A percentile compares a stretch with the other conserved stretches of the same genome.
Conservation (phyloP, 192 early-diverging fungal species). For the Neocallimastix lanati region DNA sequence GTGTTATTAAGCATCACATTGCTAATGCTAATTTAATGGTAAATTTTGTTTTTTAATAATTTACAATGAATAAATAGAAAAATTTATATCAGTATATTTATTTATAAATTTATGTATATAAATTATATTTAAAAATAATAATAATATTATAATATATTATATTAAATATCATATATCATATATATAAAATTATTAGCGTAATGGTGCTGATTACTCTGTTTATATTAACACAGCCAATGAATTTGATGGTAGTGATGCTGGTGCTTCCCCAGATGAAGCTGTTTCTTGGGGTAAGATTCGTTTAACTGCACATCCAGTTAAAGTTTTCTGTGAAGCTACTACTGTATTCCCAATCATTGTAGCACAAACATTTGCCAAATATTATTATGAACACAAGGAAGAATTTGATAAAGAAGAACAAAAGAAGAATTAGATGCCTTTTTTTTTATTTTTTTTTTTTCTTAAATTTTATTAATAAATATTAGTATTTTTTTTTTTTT, state of each 20-base stretch:
- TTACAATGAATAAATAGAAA: too few relatives aligned
- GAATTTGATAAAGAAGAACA: background rate
- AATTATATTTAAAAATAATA: too few relatives aligned
- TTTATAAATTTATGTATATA: too few relatives aligned
- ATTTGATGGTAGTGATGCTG: slow-evolving; percentile 95
- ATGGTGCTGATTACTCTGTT: slow-evolving; percentile 90
- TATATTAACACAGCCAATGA: slow-evolving; percentile 96
- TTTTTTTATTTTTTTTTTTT: too few relatives aligned
- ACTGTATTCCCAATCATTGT: slow-evolving; percentile 87
- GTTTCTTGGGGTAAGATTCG: slow-evolving; percentile 97
- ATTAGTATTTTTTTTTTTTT: too few relatives aligned
- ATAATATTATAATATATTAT: too few relatives aligned
- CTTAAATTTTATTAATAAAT: too few relatives aligned
- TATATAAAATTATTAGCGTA: slow-evolving; percentile 32
- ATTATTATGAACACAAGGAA: background rate
- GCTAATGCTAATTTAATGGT: slow-evolving; percentile 97
- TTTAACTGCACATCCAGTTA: slow-evolving; percentile 60
- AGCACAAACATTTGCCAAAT: slow-evolving; percentile 80
- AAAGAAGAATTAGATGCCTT: background rate
- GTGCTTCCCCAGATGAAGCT: slow-evolving; percentile 92
- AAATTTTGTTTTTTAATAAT: too few relatives aligned
- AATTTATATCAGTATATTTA: too few relatives aligned
- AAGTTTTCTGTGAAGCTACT: slow-evolving; percentile 85
- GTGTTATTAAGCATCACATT: slow-evolving; percentile 95
- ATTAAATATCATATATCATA: too few relatives aligned